phyloP scores from a whole-genome alignment of 2,329 filamentous ascomycete genomes.

The Colletotrichum sublineola region DNA sequence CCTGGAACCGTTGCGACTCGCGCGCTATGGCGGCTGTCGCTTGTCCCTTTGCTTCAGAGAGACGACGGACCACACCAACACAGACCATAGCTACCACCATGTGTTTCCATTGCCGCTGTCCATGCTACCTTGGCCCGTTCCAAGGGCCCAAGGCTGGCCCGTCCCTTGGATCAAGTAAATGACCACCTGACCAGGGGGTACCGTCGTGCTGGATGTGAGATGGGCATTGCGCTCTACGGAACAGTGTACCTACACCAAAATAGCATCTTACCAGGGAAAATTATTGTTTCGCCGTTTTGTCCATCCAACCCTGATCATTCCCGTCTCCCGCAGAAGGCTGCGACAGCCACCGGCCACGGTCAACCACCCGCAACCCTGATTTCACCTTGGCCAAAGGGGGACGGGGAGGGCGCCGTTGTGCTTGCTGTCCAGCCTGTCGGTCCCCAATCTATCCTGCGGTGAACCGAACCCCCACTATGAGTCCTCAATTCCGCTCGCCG shows the following conservation, averaged over 20 bases:
- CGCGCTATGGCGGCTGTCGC: conserved; percentile 28
- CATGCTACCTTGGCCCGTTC: conserved; percentile 1
- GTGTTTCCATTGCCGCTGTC: conserved; percentile 40
- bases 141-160: conserved; percentile 10
- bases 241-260: conserved; percentile 14
- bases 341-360: conserved; percentile 18
- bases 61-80: conserved; percentile 12
- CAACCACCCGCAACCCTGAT: conserved; percentile 4
- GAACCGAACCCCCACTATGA: conserved; percentile 14
- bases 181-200: conserved; percentile 1
- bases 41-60: conserved; percentile 24
- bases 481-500: background rate
- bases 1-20: conserved; percentile 27
- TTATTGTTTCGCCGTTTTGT: conserved; percentile 26
- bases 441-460: conserved; percentile 19
- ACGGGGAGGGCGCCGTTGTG: background rate
- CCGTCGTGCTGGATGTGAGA: background rate
- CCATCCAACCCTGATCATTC: background rate
- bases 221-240: conserved; percentile 3
- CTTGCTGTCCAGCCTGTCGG: conserved; percentile 31
- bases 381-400: background rate
- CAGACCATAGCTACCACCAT: conserved; percentile 20
- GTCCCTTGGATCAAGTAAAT: conserved; percentile 18
- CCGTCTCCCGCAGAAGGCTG: conserved; percentile 34
- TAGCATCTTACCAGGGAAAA: conserved; percentile 31